Evolutionary conservation across 768 basidiomycete genomes (phyloP).

Genomic region (Hemileccinum rubropunctum): DNA sequence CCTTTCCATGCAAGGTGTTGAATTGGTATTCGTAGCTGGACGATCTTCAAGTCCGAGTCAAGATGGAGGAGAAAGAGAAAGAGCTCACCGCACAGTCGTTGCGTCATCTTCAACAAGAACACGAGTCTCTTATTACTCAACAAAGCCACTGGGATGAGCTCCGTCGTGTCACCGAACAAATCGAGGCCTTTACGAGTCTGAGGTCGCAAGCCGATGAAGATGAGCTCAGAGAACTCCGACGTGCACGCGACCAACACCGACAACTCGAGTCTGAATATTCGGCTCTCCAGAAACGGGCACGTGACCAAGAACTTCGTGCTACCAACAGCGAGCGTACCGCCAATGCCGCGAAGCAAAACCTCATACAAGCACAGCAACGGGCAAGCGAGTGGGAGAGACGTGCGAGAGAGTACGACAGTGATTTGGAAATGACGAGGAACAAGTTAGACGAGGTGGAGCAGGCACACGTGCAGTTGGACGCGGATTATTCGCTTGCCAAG

Average conservation of each 20-base stretch:
- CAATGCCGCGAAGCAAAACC: slow-evolving; percentile 54
- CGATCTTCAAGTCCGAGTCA: slow-evolving; percentile 55
- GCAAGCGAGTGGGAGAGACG: slow-evolving; percentile 80
- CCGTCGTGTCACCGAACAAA: slow-evolving; percentile 66
- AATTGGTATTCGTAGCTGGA: slow-evolving; percentile 45
- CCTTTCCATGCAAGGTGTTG: neutral
- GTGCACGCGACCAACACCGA: slow-evolving; percentile 55
- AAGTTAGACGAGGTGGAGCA: slow-evolving; percentile 69
- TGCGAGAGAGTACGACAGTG: slow-evolving; percentile 65
- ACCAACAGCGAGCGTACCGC: slow-evolving; percentile 61
- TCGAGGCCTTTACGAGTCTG: slow-evolving; percentile 60
- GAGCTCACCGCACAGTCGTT: slow-evolving; percentile 53
- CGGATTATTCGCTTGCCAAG: slow-evolving; percentile 64
- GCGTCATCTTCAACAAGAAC: slow-evolving; percentile 53
- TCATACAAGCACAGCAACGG: slow-evolving; percentile 73
- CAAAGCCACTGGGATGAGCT: slow-evolving; percentile 80
- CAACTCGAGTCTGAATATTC: slow-evolving; percentile 66
- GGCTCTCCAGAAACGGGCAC: slow-evolving; percentile 66
- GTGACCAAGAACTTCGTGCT: slow-evolving; percentile 65
- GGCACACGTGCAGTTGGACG: slow-evolving; percentile 60
- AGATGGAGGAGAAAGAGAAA: slow-evolving; percentile 59
- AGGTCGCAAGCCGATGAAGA: slow-evolving; percentile 65
- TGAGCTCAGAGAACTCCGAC: slow-evolving; percentile 69
- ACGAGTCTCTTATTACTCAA: slow-evolving; percentile 57
- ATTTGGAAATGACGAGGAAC: slow-evolving; percentile 57